Evolutionary conservation across 1,284 basidiomycete genomes (phyloP).

Genomic region (Fomitopsis betulina): DNA sequence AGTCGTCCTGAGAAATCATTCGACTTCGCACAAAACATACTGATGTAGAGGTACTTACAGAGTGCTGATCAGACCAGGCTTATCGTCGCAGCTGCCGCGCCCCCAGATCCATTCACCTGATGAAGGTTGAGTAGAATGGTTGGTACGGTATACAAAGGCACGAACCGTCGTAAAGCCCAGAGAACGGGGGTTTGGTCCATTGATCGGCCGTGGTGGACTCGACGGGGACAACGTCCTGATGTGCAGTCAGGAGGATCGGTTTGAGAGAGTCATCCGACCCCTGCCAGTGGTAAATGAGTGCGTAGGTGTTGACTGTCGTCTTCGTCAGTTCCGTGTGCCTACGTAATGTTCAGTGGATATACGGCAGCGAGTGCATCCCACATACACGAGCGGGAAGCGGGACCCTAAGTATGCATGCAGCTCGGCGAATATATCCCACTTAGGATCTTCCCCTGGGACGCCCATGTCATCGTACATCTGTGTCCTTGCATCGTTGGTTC

Average conservation of each 20-base stretch:
- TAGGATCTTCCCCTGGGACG: slow-evolving; percentile 35
- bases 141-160: background rate
- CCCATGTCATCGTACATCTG: slow-evolving; percentile 25
- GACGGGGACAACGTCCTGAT: slow-evolving; percentile 63
- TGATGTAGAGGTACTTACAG: slow-evolving; percentile 33
- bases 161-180: slow-evolving; percentile 30
- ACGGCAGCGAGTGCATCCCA: background rate
- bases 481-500: slow-evolving; percentile 15
- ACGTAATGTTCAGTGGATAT: background rate
- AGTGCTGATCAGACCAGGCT: slow-evolving; percentile 52
- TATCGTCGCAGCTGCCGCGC: slow-evolving; percentile 60
- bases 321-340: slow-evolving; percentile 50
- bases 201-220: slow-evolving; percentile 43
- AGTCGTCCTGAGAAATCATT: slow-evolving; percentile 32
- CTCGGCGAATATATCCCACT: slow-evolving; percentile 39
- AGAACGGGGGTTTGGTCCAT: slow-evolving; percentile 41
- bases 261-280: slow-evolving; percentile 53
- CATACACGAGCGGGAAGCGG: slow-evolving; percentile 39
- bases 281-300: slow-evolving; percentile 60
- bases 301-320: slow-evolving; percentile 59
- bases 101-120: slow-evolving; percentile 58
- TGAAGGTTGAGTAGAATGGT: background rate
- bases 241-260: slow-evolving; percentile 61
- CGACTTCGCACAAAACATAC: no score
- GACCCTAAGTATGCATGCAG: slow-evolving; percentile 37